These are phyloP conservation scores for Xylaria bambusicola DNA, from an alignment of 495 filamentous ascomycete genomes.

Conservation along the genomic window DNA sequence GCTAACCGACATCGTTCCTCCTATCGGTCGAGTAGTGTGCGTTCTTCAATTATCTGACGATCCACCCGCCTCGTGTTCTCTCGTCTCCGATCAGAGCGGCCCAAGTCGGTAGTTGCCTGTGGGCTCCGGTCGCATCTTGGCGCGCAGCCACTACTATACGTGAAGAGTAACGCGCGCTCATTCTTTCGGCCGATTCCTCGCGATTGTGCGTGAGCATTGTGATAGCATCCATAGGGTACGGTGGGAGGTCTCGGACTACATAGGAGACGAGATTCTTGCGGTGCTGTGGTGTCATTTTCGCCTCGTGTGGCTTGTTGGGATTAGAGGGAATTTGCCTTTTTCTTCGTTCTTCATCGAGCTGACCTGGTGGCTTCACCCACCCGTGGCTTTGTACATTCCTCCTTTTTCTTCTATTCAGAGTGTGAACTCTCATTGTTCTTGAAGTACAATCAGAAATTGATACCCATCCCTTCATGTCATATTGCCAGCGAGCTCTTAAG, in stretches of 20 bases:
- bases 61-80: not conserved
- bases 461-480: slow-evolving; percentile 44
- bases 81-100: not conserved
- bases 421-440: slow-evolving; percentile 40
- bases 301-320: slow-evolving; percentile 24
- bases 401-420: slow-evolving; percentile 36
- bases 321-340: slow-evolving; percentile 30
- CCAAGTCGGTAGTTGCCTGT: not conserved
- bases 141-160: slow-evolving; percentile 8
- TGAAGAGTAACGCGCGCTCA: slow-evolving; percentile 19
- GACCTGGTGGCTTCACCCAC: slow-evolving; percentile 30
- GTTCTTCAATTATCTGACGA: not conserved
- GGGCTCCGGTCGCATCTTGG: slow-evolving; percentile 1
- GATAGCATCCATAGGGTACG: slow-evolving; percentile 31
- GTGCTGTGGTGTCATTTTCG: slow-evolving; percentile 22
- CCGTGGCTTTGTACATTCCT: slow-evolving; percentile 49
- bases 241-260: slow-evolving; percentile 33
- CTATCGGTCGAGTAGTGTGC: not conserved
- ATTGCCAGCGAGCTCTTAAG: slow-evolving; percentile 39
- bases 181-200: slow-evolving; percentile 11
- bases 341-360: slow-evolving; percentile 30
- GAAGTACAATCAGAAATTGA: slow-evolving; percentile 62
- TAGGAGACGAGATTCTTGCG: slow-evolving; percentile 32
- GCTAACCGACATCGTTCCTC: not conserved
- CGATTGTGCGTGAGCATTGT: slow-evolving; percentile 17